Evolutionary conservation across 1,284 basidiomycete species (phyloP), one percentile per base, ranked within the genome.

Genomic region (Ceratobasidium papillatum): DNA sequence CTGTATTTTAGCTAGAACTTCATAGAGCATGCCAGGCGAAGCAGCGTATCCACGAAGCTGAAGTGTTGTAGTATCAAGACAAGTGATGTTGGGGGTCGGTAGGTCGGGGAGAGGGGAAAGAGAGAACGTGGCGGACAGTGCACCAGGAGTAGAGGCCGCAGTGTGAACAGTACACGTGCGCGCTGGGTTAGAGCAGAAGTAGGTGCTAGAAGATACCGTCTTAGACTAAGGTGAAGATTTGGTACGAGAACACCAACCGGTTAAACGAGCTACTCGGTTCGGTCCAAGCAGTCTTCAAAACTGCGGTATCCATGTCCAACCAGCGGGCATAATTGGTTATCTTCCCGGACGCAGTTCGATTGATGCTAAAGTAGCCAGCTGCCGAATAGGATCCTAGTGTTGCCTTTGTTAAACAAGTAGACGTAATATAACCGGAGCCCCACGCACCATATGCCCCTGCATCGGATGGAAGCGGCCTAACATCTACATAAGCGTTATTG

Each of bases 171-270:
- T 52, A 61, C 77, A 78, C 1, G 76, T 85, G 77, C 85, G 82
- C 0, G 84, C 83, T 0, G 90, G 88, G 79, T 91, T 83, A 3
- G 91, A 91, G 79, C 91, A 93, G 77, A 92, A 91, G 0, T 88
- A 86, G 74, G 90, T 87, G 4, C 91, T 91, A 69, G 51, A 38
- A 51, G 5, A 63, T 22, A 4, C 43, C 1, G 45, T 59, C 5
- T 78, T 89, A 12, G 47, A 89, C 90, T 82, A 80, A 65, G 87
- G 87, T 9, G 81, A 81, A 2, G 78, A 80, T 41, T 82, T 82
- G 25, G 79, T 34, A 12, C 9, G 38, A 17, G 17, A 17, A 38
- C 34, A 41, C 74, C 47, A 30, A 72, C 76, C 75, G 75, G 30
- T 65, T 34, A 32, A 74, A 77, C 22, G 63, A 69, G 22, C 54